phyloP scores from a whole-genome alignment of 2,329 filamentous ascomycete species.

The Ascochyta koolunga region DNA sequence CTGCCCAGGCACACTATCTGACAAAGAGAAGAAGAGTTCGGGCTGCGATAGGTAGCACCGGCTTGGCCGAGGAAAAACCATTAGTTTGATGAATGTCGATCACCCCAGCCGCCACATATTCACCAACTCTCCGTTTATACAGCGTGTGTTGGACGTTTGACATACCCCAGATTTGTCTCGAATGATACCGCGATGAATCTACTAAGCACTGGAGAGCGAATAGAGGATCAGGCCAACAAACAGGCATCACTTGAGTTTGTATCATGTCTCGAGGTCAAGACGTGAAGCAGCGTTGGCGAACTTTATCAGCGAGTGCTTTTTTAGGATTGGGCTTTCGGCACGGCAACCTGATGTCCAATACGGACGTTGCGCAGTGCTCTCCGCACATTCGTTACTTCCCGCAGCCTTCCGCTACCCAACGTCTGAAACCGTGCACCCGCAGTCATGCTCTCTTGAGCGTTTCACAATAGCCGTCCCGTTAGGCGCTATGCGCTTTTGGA shows the following conservation, averaged over 20 bases:
- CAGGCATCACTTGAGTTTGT: neutral
- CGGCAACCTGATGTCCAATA: neutral
- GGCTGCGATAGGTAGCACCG: neutral
- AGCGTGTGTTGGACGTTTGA: neutral
- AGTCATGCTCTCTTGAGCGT: neutral
- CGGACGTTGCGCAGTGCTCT: neutral
- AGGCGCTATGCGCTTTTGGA: neutral
- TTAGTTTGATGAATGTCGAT: neutral
- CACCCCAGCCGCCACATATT: neutral
- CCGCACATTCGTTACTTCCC: slow-evolving; percentile 2
- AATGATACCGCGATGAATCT: neutral
- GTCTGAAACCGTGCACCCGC: slow-evolving; percentile 12
- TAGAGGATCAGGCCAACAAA: neutral
- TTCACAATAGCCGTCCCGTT: neutral
- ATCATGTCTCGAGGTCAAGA: neutral
- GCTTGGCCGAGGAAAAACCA: neutral
- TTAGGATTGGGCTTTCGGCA: neutral
- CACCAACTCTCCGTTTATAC: neutral
- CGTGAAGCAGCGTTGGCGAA: neutral
- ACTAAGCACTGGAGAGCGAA: neutral
- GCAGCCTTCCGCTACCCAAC: slow-evolving; percentile 7
- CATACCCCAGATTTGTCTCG: neutral
- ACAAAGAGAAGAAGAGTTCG: neutral
- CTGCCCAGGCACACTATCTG: neutral
- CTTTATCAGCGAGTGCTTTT: neutral